phyloP scores from a whole-genome alignment of 2,329 filamentous ascomycete genomes.

The Teratosphaeria epicoccoides region DNA sequence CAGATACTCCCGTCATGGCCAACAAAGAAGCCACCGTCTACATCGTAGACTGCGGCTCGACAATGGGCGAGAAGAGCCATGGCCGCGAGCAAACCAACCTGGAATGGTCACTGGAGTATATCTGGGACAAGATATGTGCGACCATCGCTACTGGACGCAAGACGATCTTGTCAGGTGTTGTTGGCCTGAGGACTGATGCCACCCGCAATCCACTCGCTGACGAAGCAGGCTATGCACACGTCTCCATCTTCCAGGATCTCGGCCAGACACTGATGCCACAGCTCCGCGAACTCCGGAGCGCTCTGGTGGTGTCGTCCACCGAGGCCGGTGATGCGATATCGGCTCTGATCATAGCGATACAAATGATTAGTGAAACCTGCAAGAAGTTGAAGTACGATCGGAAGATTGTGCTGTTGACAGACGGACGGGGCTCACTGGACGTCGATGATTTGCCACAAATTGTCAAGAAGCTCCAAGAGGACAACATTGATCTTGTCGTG shows the following conservation, averaged over 20 bases:
- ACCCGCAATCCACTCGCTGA: slow-evolving; percentile 58
- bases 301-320: slow-evolving; percentile 57
- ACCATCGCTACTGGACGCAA: slow-evolving; percentile 63
- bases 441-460: slow-evolving; percentile 62
- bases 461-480: slow-evolving; percentile 59
- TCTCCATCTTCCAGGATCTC: slow-evolving; percentile 57
- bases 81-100: slow-evolving; percentile 70
- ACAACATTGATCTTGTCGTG: slow-evolving; percentile 66
- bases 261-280: slow-evolving; percentile 60
- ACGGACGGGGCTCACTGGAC: slow-evolving; percentile 64
- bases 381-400: slow-evolving; percentile 73
- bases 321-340: slow-evolving; percentile 72
- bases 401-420: slow-evolving; percentile 75
- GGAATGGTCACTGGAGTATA: slow-evolving; percentile 79
- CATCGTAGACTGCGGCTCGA: slow-evolving; percentile 74
- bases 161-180: slow-evolving; percentile 63
- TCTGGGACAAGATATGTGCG: slow-evolving; percentile 84
- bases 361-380: slow-evolving; percentile 72
- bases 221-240: slow-evolving; percentile 67
- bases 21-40: slow-evolving; percentile 90
- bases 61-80: slow-evolving; percentile 66
- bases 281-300: slow-evolving; percentile 52
- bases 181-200: slow-evolving; percentile 70
- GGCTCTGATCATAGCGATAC: slow-evolving; percentile 71
- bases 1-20: slow-evolving; percentile 51